Evolutionary conservation across 139 green algal genomes (phyloP), one percentile per base, ranked within the genome.

Genomic region (Monoraphidium neglectum): DNA sequence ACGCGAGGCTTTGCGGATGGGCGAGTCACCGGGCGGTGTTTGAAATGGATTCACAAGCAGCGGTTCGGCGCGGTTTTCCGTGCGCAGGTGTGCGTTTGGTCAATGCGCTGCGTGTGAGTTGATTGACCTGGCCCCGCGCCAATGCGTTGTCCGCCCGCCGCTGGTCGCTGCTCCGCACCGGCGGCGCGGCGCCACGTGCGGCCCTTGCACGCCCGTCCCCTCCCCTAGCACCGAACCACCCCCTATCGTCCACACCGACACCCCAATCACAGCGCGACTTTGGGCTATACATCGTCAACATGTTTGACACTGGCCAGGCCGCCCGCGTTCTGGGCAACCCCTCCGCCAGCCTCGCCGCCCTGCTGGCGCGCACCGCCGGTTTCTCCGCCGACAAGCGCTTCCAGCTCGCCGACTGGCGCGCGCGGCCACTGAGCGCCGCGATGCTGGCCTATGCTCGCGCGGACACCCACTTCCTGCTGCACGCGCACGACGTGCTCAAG

Each of bases 221-320:
- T 12, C 43, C 43, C 43, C 43, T 21, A 51, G 8, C 43, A 8
- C 43, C 43, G 12, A 51, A 51, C 43, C 43, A 51, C 43, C 43
- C 43, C 43, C 43, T n/a, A n/a, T n/a, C n/a, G n/a, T n/a, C 47
- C 47, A 56, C 21, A 37, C 56, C 16, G 28, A 21, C 59, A 8
- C 3, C 33, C 33, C 32, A 90, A 87, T 78, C 95, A 67, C 95
- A 99, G 84, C 87, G 92, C 16, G 95, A 99, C 83, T 97, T 97
- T 84, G 90, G 94, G 12, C 89, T 99, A 6, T 99, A 93, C 83
- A 28, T 98, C 2, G 88, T 89, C 69, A 98, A 98, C 87, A 69
- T 99, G 63, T 98, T 99, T 76, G 95, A 99, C 86, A 99, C 94
- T 16, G 94, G 92, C 2, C 90, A 97, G 81, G 95, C 95, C 1